These are phyloP conservation scores for Penicillium pancosmium DNA, from an alignment of 495 filamentous ascomycete genomes.

Conservation along the genomic window DNA sequence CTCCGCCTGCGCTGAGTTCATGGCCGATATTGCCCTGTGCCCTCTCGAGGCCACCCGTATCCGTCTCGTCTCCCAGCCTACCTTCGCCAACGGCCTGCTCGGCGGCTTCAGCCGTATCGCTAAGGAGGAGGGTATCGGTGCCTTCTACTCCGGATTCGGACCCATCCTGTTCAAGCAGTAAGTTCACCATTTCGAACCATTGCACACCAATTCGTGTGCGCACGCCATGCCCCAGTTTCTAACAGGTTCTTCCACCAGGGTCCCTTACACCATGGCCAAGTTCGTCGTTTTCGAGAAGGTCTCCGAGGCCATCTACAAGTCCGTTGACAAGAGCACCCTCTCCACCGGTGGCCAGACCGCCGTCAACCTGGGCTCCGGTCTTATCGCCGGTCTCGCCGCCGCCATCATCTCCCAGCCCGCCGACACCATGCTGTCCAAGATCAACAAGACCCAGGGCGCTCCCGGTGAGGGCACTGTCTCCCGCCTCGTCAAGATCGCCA, in stretches of 20 bases:
- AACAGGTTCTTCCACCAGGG: slow-evolving; percentile 52
- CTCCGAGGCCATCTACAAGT: slow-evolving; percentile 72
- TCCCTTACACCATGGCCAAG: slow-evolving; percentile 99
- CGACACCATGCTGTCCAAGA: slow-evolving; percentile 99
- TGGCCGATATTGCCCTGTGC: slow-evolving; percentile 92
- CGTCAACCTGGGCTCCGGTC: slow-evolving; percentile 93
- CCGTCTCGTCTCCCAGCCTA: slow-evolving; percentile 89
- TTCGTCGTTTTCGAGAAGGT: slow-evolving; percentile 99
- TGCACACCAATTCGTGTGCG: not conserved
- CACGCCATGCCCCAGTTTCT: not conserved
- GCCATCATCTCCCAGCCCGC: slow-evolving; percentile 96
- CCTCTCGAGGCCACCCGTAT: slow-evolving; percentile 94
- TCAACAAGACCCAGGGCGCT: slow-evolving; percentile 98
- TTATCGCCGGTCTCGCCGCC: slow-evolving; percentile 96
- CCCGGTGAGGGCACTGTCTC: slow-evolving; percentile 92
- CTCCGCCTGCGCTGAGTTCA: slow-evolving; percentile 84
- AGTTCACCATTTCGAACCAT: slow-evolving; percentile 29
- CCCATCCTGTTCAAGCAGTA: slow-evolving; percentile 97
- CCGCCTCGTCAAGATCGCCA: slow-evolving; percentile 93
- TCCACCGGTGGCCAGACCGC: slow-evolving; percentile 76
- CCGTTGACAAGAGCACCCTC: slow-evolving; percentile 74
- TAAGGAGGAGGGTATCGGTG: slow-evolving; percentile 79
- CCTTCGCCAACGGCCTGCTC: slow-evolving; percentile 79
- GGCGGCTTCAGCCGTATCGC: slow-evolving; percentile 85
- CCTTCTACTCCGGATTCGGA: slow-evolving; percentile 94